These are phyloP conservation scores for Theobroma grandiflorum DNA, from an alignment of 441 rosid genomes.

Conservation along the genomic window DNA sequence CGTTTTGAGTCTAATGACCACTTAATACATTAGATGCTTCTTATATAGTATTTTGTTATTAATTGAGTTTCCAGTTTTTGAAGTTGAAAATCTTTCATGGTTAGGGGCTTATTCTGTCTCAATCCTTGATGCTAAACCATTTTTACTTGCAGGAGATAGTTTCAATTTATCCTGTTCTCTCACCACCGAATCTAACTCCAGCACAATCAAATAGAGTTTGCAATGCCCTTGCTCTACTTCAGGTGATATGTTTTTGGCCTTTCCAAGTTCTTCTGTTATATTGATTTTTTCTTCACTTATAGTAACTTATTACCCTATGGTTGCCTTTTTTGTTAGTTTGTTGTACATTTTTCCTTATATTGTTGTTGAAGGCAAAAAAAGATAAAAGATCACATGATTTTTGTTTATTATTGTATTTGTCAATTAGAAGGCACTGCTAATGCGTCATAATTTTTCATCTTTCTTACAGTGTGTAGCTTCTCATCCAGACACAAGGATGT, in stretches of 20 bases:
- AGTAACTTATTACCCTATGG: background rate
- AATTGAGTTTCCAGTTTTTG: background rate
- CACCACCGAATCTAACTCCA: slow-evolving; percentile 90
- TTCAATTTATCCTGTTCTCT: slow-evolving; percentile 92
- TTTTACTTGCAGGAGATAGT: slow-evolving; percentile 85
- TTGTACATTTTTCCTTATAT: background rate
- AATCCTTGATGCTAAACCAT: background rate
- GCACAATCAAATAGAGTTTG: slow-evolving; percentile 98
- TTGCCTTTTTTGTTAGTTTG: slow-evolving; percentile 13
- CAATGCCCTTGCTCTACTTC: slow-evolving; percentile 99
- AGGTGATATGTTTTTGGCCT: slow-evolving; percentile 51
- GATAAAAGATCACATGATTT: background rate
- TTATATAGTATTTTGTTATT: background rate
- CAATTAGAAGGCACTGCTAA: slow-evolving; percentile 27
- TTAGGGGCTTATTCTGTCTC: slow-evolving; percentile 18
- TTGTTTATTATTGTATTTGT: slow-evolving; percentile 25
- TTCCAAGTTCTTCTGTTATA: background rate
- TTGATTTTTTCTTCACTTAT: slow-evolving; percentile 20
- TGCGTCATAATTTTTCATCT: slow-evolving; percentile 21
- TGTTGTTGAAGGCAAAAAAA: background rate
- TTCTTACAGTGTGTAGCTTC: slow-evolving; percentile 95
- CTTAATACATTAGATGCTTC: slow-evolving; percentile 3
- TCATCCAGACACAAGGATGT: slow-evolving; percentile 96
- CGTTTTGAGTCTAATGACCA: background rate
- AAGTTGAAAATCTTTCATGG: background rate